These are phyloP conservation scores for Erucastrum elatum DNA, from an alignment of 345 rosid genomes.

Conservation along the genomic window DNA sequence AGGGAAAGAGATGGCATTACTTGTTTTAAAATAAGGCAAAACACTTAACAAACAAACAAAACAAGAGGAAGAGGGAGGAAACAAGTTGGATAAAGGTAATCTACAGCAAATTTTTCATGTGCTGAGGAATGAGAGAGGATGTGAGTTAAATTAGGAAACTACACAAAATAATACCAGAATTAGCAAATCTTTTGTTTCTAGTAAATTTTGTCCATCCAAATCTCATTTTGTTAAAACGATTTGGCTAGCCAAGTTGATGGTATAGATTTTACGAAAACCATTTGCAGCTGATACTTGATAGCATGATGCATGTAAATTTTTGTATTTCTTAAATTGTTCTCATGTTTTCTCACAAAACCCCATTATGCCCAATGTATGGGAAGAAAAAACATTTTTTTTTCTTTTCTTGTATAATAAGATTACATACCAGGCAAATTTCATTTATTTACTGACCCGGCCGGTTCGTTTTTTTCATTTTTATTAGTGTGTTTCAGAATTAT, in stretches of 20 bases:
- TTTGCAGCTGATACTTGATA: constrained; percentile 9
- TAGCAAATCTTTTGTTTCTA: constrained; percentile 31
- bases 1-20: constrained; percentile 41
- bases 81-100: constrained; percentile 34
- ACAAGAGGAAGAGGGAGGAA: constrained; percentile 4
- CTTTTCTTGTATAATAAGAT: too few species aligned
- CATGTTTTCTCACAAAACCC: neutral
- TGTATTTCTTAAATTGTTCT: neutral
- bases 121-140: constrained; percentile 33
- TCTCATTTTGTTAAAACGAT: constrained; percentile 18
- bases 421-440: neutral
- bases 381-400: too few species aligned
- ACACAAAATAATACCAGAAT: constrained; percentile 12
- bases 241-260: neutral
- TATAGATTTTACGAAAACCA: neutral
- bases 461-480: too few species aligned
- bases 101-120: constrained; percentile 38
- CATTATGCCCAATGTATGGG: neutral
- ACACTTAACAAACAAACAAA: neutral
- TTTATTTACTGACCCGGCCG: neutral
- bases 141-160: constrained; percentile 35
- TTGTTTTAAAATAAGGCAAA: constrained; percentile 36
- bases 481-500: neutral
- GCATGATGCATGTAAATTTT: neutral
- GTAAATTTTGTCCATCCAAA: constrained; percentile 28